Evolutionary conservation across 2,329 filamentous ascomycete genomes (phyloP).

Genomic region (Ilyonectria mors-panacis): DNA sequence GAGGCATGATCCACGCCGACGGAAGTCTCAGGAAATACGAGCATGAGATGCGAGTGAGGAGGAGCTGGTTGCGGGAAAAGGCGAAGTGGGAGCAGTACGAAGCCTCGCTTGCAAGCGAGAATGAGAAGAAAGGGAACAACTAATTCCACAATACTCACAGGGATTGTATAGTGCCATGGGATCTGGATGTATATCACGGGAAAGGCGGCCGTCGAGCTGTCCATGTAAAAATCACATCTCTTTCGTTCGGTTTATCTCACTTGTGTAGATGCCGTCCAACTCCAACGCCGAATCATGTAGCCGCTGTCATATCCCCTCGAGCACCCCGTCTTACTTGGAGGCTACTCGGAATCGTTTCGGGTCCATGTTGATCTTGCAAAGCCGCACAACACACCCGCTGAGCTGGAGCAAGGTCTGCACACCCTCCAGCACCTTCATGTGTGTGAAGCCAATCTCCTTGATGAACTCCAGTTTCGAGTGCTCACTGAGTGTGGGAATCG

Average conservation of each 20-base stretch:
- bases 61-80: conserved; percentile 74
- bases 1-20: conserved; percentile 84
- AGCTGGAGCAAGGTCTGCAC: conserved; percentile 96
- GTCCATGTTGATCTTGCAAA: conserved; percentile 98
- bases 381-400: conserved; percentile 89
- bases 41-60: conserved; percentile 73
- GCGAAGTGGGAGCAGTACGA: conserved; percentile 80
- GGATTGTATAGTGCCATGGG: conserved; percentile 19
- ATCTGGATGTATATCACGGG: conserved; percentile 38
- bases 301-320: conserved; percentile 30
- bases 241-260: conserved; percentile 36
- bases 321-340: conserved; percentile 50
- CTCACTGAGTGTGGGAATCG: conserved; percentile 90
- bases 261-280: conserved; percentile 40
- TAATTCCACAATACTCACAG: conserved; percentile 14
- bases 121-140: conserved; percentile 50
- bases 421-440: conserved; percentile 99
- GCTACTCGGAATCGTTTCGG: conserved; percentile 78
- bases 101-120: conserved; percentile 67
- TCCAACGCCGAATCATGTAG: conserved; percentile 54
- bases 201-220: conserved; percentile 35
- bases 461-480: conserved; percentile 98
- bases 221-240: conserved; percentile 44
- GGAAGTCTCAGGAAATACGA: conserved; percentile 77
- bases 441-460: conserved; percentile 98